phyloP scores from a whole-genome alignment of 495 filamentous ascomycete species.

The Talaromyces ruber region DNA sequence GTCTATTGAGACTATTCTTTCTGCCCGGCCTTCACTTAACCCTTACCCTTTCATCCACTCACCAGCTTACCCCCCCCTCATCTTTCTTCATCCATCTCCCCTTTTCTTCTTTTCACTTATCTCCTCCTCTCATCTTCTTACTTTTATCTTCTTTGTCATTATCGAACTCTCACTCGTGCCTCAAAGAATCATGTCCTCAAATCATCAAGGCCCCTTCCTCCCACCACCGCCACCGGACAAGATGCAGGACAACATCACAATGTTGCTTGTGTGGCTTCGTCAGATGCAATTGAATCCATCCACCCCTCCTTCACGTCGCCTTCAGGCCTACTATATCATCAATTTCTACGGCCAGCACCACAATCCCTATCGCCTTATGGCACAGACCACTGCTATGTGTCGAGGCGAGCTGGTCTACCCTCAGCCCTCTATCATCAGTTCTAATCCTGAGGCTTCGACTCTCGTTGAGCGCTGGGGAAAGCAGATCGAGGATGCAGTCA shows the following conservation, averaged over 20 bases:
- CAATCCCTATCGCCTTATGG: conserved; percentile 14
- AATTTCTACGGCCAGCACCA: conserved; percentile 7
- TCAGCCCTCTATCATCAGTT: conserved; percentile 12
- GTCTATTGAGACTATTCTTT: too few species aligned
- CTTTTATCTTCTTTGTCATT: not conserved
- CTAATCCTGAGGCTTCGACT: not conserved
- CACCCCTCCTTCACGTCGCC: not conserved
- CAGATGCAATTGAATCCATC: not conserved
- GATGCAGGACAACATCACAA: not conserved
- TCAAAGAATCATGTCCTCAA: not conserved
- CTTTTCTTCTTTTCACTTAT: not conserved
- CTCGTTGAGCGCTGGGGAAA: conserved; percentile 10
- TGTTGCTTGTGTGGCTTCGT: not conserved
- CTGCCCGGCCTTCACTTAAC: too few species aligned
- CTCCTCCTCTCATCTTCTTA: not conserved
- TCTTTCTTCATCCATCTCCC: not conserved
- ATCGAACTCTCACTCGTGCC: not conserved
- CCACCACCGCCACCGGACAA: not conserved
- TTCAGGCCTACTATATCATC: not conserved
- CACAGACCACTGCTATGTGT: conserved; percentile 11
- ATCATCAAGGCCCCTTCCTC: not conserved
- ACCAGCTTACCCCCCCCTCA: not conserved
- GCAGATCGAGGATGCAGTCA: conserved; percentile 7
- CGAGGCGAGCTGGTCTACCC: conserved; percentile 5
- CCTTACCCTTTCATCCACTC: not conserved